Evolutionary conservation across 169 alveolate genomes (phyloP).

Genomic region (Blepharisma undulans): DNA sequence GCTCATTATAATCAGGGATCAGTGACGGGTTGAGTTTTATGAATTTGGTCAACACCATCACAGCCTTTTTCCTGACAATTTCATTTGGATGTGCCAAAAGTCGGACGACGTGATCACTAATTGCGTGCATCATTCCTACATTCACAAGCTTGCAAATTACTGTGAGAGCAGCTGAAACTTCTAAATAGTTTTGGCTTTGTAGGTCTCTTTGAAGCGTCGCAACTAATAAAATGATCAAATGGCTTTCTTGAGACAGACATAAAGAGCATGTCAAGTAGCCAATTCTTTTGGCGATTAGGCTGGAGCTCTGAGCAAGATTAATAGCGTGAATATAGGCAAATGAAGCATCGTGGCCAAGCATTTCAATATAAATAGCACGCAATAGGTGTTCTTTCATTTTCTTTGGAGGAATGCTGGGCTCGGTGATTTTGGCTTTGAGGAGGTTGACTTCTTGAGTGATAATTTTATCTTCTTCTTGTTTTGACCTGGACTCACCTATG

Average conservation of each 20-base stretch:
- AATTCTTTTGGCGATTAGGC: slow-evolving; percentile 83
- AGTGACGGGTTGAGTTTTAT: slow-evolving; percentile 68
- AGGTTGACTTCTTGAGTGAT: slow-evolving; percentile 84
- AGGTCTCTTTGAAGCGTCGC: slow-evolving; percentile 92
- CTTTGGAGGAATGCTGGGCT: slow-evolving; percentile 80
- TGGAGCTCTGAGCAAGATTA: slow-evolving; percentile 88
- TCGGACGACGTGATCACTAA: slow-evolving; percentile 80
- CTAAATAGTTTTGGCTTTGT: slow-evolving; percentile 88
- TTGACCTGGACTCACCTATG: slow-evolving; percentile 94
- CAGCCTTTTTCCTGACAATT: slow-evolving; percentile 92
- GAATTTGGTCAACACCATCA: slow-evolving; percentile 86
- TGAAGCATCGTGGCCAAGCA: slow-evolving; percentile 95
- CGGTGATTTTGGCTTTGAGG: slow-evolving; percentile 80
- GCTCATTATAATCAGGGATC: slow-evolving; percentile 67
- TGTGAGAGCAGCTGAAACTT: slow-evolving; percentile 88
- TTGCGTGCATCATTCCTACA: slow-evolving; percentile 87
- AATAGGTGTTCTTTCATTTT: slow-evolving; percentile 88
- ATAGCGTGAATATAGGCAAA: slow-evolving; percentile 93
- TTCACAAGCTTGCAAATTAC: slow-evolving; percentile 87
- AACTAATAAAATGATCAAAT: slow-evolving; percentile 88
- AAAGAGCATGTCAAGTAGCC: slow-evolving; percentile 93
- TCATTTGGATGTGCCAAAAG: slow-evolving; percentile 86
- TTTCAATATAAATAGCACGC: slow-evolving; percentile 92
- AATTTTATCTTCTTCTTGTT: slow-evolving; percentile 94
- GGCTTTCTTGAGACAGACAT: slow-evolving; percentile 87